Conservation (phyloP, 2,329 filamentous ascomycete genomes). For the Fusarium transvaalense region DNA sequence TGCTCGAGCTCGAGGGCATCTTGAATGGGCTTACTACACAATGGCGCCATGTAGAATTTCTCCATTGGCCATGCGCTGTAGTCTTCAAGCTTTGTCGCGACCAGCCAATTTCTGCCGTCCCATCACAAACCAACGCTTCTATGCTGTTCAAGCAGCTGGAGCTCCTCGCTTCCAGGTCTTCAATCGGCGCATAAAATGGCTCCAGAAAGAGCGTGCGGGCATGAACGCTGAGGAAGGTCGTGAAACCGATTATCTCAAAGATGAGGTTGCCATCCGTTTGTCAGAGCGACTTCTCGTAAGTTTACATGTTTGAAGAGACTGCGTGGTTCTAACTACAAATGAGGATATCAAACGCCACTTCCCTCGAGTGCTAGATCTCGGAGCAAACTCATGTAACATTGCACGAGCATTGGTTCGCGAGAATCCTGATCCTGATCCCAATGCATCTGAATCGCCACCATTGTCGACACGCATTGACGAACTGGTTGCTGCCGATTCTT, state of each 20-base stretch:
- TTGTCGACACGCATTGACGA: conserved; percentile 78
- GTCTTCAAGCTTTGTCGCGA: conserved; percentile 42
- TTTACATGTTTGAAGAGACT: background rate
- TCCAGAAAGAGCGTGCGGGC: conserved; percentile 91
- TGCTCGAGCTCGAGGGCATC: conserved; percentile 10
- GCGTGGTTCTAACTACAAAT: conserved; percentile 28
- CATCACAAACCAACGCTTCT: conserved; percentile 62
- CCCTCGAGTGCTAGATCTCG: conserved; percentile 86
- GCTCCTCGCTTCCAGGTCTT: conserved; percentile 89
- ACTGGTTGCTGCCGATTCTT: conserved; percentile 86
- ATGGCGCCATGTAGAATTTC: conserved; percentile 51
- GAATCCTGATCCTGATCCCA: conserved; percentile 72
- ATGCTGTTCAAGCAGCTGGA: conserved; percentile 83
- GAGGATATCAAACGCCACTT: conserved; percentile 94
- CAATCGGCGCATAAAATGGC: conserved; percentile 86
- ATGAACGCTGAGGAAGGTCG: conserved; percentile 76
- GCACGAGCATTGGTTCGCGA: conserved; percentile 81
- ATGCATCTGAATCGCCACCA: conserved; percentile 71
- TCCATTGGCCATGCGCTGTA: conserved; percentile 45
- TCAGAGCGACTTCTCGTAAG: conserved; percentile 85
- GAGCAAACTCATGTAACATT: conserved; percentile 95
- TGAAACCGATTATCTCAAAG: conserved; percentile 90
- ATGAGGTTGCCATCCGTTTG: conserved; percentile 87
- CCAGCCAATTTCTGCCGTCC: conserved; percentile 31
- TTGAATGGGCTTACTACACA: conserved; percentile 39